Conservation (phyloP, 768 basidiomycete species). For the Pilatotrama ljubarskyi region DNA sequence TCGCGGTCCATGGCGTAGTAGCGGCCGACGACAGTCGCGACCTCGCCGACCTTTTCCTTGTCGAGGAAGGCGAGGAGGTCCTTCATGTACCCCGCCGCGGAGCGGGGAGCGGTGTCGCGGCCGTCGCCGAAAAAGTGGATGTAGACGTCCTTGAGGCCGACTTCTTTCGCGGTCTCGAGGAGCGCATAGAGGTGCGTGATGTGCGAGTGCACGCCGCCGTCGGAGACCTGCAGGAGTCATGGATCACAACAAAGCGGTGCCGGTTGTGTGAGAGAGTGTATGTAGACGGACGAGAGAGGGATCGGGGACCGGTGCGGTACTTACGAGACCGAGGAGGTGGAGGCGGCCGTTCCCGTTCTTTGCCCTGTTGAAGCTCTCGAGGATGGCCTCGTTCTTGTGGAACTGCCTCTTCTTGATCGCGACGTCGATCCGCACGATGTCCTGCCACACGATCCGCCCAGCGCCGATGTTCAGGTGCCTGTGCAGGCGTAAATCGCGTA, state of each 20-base stretch:
- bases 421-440: conserved; percentile 94
- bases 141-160: conserved; percentile 81
- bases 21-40: conserved; percentile 84
- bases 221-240: conserved; percentile 68
- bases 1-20: conserved; percentile 99
- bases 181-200: conserved; percentile 88
- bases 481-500: neutral
- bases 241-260: no score
- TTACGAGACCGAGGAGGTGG: conserved; percentile 85
- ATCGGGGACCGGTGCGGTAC: conserved; percentile 18
- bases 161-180: conserved; percentile 85
- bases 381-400: conserved; percentile 72
- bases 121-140: conserved; percentile 96
- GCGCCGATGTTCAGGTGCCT: conserved; percentile 96
- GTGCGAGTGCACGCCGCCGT: conserved; percentile 97
- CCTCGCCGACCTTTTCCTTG: conserved; percentile 74
- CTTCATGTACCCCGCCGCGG: conserved; percentile 73
- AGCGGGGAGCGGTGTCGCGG: conserved; percentile 89
- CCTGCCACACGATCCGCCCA: conserved; percentile 95
- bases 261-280: neutral
- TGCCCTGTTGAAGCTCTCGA: conserved; percentile 73
- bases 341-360: conserved; percentile 82
- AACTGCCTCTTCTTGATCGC: conserved; percentile 87
- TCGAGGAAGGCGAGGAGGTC: conserved; percentile 77
- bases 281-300: neutral